These are phyloP conservation scores for Candolleomyces aberdarensis DNA, from an alignment of 768 basidiomycete species.

Conservation along the genomic window DNA sequence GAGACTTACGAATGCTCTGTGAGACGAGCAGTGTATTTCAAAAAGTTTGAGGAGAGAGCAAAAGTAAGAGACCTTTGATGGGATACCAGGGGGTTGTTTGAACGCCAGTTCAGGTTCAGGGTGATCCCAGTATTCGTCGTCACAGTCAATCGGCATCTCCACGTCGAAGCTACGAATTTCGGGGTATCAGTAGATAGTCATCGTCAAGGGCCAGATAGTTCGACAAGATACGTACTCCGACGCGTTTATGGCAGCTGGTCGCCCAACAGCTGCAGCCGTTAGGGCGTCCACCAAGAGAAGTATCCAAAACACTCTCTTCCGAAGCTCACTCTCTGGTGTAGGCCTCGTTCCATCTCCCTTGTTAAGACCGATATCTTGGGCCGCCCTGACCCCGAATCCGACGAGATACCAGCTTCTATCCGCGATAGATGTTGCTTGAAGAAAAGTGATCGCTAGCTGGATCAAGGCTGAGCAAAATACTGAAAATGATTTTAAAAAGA, in stretches of 20 bases:
- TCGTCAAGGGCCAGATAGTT: no score
- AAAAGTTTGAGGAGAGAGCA: slow-evolving; percentile 43
- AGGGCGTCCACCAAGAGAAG: slow-evolving; percentile 17
- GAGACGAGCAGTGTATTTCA: slow-evolving; percentile 48
- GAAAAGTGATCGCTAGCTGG: slow-evolving; percentile 38
- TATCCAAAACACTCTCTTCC: slow-evolving; percentile 54
- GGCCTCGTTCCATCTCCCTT: slow-evolving; percentile 23
- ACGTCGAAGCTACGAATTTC: slow-evolving; percentile 49
- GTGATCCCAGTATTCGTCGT: slow-evolving; percentile 65
- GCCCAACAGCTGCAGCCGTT: slow-evolving; percentile 42
- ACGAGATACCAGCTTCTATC: slow-evolving; percentile 50
- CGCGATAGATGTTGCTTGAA: slow-evolving; percentile 41
- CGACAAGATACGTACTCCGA: slow-evolving; percentile 43
- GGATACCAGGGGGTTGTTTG: slow-evolving; percentile 49
- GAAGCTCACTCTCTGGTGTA: slow-evolving; percentile 54
- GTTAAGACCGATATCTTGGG: slow-evolving; percentile 57
- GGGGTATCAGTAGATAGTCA: neutral
- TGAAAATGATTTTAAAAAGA: no score
- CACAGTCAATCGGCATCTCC: slow-evolving; percentile 58
- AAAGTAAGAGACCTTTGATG: slow-evolving; percentile 45
- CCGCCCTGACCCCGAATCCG: slow-evolving; percentile 52
- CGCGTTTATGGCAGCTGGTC: slow-evolving; percentile 55
- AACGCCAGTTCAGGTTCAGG: slow-evolving; percentile 40
- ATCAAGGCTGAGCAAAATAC: no score
- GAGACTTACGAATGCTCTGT: slow-evolving; percentile 47